Evolutionary conservation across 2,329 filamentous ascomycete species (phyloP), one percentile per base, ranked within the genome.

Genomic region (Alternaria incomplexa): DNA sequence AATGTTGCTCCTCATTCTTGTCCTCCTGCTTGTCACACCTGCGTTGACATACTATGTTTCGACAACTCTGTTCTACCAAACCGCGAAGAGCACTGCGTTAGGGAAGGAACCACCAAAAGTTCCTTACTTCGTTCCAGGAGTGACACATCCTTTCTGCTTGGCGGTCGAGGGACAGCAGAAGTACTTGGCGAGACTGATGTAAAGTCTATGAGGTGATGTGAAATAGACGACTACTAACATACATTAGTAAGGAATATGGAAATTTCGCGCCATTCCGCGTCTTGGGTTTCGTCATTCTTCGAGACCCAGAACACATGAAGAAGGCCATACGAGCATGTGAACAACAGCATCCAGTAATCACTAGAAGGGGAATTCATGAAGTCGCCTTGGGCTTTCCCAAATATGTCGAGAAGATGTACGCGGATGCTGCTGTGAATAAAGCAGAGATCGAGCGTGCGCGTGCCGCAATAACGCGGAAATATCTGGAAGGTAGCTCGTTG

Each of bases 161-260:
- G 20, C 20, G 20, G 20, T 20, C 20, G 20, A 20, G 20, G 20
- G 71, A 23, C 66, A 69, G 9, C 66, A 67, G 10, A 67, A 65
- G 26, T 74, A 71, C 54, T 72, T 76, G 36, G 73, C 70, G 6
- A 63, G 64, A n/a, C 50, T 73, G 22, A 59, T 75, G 73, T 76
- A 61, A 20, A 20, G 20, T 20, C 20, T 20, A 20, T 20, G 20
- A 20, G 20, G 20, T 20, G 20, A 20, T 20, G 20, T 20, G 20
- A 20, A 20, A 20, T 20, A 20, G 20, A 20, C 20, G 20, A 20
- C 20, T 20, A 20, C 20, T 20, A 20, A 20, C 12, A 13, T n/a
- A 8, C 9, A 5, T 5, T 23, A 77, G 74, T 15, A 70, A 72
- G 13, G 67, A 73, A 13, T 75, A 73, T 68, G 71, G 68, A 3